Evolutionary conservation across 305 asterid genomes (phyloP).

Genomic region (Rubia balearica): DNA sequence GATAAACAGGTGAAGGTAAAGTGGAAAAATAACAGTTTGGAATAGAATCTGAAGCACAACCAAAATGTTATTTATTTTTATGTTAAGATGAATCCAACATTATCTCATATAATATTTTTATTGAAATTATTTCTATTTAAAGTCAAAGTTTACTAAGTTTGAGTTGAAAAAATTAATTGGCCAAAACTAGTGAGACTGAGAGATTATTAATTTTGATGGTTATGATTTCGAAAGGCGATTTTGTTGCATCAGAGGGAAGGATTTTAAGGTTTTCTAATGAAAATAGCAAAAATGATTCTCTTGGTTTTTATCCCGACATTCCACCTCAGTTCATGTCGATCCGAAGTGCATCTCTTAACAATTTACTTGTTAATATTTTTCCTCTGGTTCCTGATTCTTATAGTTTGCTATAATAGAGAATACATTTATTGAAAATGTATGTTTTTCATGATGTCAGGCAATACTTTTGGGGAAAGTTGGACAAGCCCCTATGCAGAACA

Average conservation of each 20-base stretch:
- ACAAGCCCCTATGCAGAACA: conserved; percentile 83
- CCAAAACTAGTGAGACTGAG: too few species aligned
- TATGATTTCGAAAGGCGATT: neutral
- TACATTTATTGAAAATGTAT: neutral
- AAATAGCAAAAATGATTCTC: neutral
- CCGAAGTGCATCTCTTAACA: neutral
- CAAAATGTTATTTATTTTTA: too few species aligned
- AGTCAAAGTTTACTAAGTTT: too few species aligned
- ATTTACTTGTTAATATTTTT: neutral
- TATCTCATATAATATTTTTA: too few species aligned
- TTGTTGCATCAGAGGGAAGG: neutral
- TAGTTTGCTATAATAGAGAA: neutral
- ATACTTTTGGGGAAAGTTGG: conserved; percentile 88
- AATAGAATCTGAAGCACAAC: conserved; percentile 1
- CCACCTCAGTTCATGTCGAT: neutral
- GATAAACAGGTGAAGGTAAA: conserved; percentile 13
- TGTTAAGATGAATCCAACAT: too few species aligned
- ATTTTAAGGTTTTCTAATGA: neutral
- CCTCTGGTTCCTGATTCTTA: neutral
- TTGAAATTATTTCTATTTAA: too few species aligned
- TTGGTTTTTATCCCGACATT: neutral
- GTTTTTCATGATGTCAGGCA: conserved; percentile 39
- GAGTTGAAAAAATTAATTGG: too few species aligned
- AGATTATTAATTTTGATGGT: neutral
- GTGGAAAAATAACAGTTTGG: neutral